Base-by-base conservation (phyloP, 2,329 filamentous ascomycete species). In the Fusarium chaquense region DNA sequence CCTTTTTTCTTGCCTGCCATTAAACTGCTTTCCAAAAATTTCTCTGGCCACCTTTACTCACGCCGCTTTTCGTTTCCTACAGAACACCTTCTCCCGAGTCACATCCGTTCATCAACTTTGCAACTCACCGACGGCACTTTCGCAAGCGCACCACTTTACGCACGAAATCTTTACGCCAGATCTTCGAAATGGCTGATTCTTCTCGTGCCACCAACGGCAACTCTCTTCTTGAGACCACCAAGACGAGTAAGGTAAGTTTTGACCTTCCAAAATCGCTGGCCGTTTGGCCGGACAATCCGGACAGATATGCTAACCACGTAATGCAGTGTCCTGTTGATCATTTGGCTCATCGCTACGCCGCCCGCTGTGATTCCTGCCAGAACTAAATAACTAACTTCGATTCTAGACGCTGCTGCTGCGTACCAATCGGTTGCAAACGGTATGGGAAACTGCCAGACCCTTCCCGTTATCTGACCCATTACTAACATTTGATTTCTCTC, bases 221-320 rank as follows among this genome's bases (percentile, higher is more conserved):
- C 72, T 81, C 83, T 72, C 78, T 80, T 70, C 66, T 83, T 67
- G 79, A 85, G 70, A 76, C 79, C 70, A 79, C 85, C 75, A 86
- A 86, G 78, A 81, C 78, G 75, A 87, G 86, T 88, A 82, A 81
- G 86, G 85, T 86, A 75, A 60, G 83, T 74, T 50, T 50, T 49
- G 56, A 16, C 43, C 67, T 28, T 47, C n/a, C 18, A 43, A 61
- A 63, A 47, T 62, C 56, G 52, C 50, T 58, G 65, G 58, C 51
- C 52, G 18, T 41, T 46, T 46, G 51, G 41, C 61, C 50, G 60
- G 43, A 60, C 63, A 40, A 38, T 24, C 67, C 50, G 68, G 62
- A 72, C 65, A 32, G 38, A 57, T 49, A 69, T 69, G 73, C 72
- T 75, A 72, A 75, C 61, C 24, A 43, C 45, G 33, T 55, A 58